Evolutionary conservation across 352 stramenopile species (phyloP), one percentile per base, ranked within the genome.

Genomic region (Phytophthora syringae): DNA sequence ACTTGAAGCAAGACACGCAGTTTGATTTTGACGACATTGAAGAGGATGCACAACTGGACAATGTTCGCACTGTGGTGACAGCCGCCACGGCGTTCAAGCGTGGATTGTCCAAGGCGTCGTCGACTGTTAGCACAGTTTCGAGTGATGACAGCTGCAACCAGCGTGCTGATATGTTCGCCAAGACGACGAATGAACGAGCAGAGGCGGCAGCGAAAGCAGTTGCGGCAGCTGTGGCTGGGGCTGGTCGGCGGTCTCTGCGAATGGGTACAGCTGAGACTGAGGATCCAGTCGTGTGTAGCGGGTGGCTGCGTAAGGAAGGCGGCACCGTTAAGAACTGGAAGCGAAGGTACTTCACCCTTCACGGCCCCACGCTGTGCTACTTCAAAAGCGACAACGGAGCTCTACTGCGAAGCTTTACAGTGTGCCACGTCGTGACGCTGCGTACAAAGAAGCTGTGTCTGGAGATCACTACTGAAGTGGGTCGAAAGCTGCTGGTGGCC

Each of bases 271-370:
- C 47, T 15, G 73, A 83, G 52, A 50, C 57, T 3, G 58, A 78
- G 11, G 70, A 89, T 13, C 75, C 80, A 5, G 76, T 86, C 6
- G 61, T 83, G 10, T 95, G 83, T 68, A 90, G 80, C 22, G 87
- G 87, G 5, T 95, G 82, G 80, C 75, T 95, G 6, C 77, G 77
- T 10, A 95, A 95, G 60, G 83, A 95, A 79, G 87, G 87, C 28
- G 84, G 87, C 36, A 89, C 82, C 1, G 77, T 95, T 55, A 92
- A 90, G 66, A 92, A 79, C 54, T 95, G 87, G 87, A 95, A 95
- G 60, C 74, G 79, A 15, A 82, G 87, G 7, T 95, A 89, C 50
- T 95, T 95, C 64, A 93, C 82, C 1, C 68, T 95, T 12, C 84
- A 89, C 27, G 83, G 84, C 7, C 78, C 82, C 37, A 85, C 77